Evolutionary conservation across 768 basidiomycete genomes (phyloP).

Genomic region (Auricularia sp.): DNA sequence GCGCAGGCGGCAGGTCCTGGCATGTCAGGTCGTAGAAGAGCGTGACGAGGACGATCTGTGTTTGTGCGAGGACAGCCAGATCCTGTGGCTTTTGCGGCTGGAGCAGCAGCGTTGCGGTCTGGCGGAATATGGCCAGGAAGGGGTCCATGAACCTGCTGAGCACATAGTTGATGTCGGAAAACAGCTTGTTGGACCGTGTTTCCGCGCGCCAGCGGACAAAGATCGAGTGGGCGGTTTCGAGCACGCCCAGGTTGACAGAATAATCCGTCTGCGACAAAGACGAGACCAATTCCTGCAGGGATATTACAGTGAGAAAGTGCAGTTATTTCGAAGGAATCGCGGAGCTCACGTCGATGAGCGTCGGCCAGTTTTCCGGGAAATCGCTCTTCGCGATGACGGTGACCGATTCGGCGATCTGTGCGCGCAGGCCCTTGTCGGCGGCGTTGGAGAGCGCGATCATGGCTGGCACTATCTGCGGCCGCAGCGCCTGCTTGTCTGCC

Average conservation of each 20-base stretch:
- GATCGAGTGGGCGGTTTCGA: constrained; percentile 93
- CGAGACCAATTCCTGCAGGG: constrained; percentile 69
- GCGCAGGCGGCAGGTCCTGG: constrained; percentile 88
- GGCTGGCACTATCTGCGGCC: constrained; percentile 72
- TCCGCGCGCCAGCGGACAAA: constrained; percentile 89
- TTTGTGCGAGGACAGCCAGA: constrained; percentile 52
- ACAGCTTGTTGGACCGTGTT: constrained; percentile 79
- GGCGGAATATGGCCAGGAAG: constrained; percentile 75
- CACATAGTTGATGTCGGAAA: constrained; percentile 85
- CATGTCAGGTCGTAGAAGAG: constrained; percentile 91
- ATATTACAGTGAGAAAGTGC: not conserved
- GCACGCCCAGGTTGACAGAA: constrained; percentile 77
- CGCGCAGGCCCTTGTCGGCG: constrained; percentile 60
- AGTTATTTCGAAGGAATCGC: not conserved
- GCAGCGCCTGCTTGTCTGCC: constrained; percentile 63
- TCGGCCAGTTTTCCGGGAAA: constrained; percentile 82
- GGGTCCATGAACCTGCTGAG: constrained; percentile 72
- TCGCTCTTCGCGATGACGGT: constrained; percentile 86
- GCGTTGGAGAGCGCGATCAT: constrained; percentile 81
- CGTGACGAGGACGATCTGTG: constrained; percentile 69
- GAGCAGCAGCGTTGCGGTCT: constrained; percentile 47
- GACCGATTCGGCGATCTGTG: constrained; percentile 88
- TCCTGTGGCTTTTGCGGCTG: constrained; percentile 26
- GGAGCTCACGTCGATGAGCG: constrained; percentile 76
- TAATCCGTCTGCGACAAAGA: constrained; percentile 77